Conservation (phyloP, 441 rosid species). For the Biscutella laevigata region DNA sequence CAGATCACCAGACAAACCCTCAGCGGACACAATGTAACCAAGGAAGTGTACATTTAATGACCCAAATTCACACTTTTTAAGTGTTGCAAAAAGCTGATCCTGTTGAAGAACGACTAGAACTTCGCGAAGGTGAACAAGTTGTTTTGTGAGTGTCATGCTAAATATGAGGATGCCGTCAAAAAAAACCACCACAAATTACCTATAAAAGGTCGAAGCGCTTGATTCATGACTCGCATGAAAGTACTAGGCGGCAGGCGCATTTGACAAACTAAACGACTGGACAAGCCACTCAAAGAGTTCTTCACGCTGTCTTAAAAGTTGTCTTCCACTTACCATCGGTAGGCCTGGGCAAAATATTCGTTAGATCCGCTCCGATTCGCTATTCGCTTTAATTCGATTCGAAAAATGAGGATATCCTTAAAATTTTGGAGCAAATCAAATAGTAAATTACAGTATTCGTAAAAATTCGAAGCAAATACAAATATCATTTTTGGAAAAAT, state of each 20-base stretch:
- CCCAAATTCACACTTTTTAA: background rate
- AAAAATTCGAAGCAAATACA: too few relatives aligned
- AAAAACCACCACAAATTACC: background rate
- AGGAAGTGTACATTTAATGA: background rate
- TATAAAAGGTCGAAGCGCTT: background rate
- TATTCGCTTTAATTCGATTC: too few relatives aligned
- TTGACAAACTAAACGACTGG: background rate
- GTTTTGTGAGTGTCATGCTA: rapidly evolving
- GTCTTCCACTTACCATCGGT: background rate
- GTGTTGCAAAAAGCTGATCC: background rate
- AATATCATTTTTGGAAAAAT: too few relatives aligned
- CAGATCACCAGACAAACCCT: background rate
- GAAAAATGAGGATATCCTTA: too few relatives aligned
- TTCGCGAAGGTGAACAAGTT: background rate
- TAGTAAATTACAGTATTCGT: too few relatives aligned
- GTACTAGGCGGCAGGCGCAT: background rate
- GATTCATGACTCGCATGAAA: background rate
- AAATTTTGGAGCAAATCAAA: too few relatives aligned
- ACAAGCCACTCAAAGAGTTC: background rate
- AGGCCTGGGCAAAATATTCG: too few relatives aligned
- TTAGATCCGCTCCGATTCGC: background rate
- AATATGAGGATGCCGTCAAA: background rate
- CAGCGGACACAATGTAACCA: background rate
- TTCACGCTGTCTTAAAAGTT: background rate
- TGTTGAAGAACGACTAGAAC: background rate